A percentile compares a stretch with the other conserved stretches of the same genome.
Evolutionary conservation across 805 yeast species (phyloP).

Genomic region (Pichia kluyveri): DNA sequence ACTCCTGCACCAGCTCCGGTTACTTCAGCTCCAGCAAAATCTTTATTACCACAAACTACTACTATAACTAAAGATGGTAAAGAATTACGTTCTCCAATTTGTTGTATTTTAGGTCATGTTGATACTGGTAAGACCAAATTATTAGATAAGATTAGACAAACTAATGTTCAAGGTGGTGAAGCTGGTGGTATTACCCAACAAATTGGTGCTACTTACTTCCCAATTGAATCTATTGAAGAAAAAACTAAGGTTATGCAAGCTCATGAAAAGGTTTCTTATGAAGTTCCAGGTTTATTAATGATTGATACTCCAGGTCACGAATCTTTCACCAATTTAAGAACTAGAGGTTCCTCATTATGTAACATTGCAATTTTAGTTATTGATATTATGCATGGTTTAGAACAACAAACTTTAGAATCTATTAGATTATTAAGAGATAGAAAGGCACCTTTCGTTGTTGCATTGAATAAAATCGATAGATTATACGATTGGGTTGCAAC

Average conservation of each 20-base stretch:
- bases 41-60: slow-evolving; percentile 14
- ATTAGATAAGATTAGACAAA: slow-evolving; percentile 94
- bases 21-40: slow-evolving; percentile 14
- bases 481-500: slow-evolving; percentile 86
- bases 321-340: slow-evolving; percentile 92
- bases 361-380: slow-evolving; percentile 97
- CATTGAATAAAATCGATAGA: slow-evolving; percentile 95
- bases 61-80: slow-evolving; percentile 14
- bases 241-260: slow-evolving; percentile 88
- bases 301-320: slow-evolving; percentile 99
- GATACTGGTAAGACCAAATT: slow-evolving; percentile 99
- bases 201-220: slow-evolving; percentile 99
- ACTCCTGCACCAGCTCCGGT: slow-evolving; percentile 5
- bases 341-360: slow-evolving; percentile 98
- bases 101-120: slow-evolving; percentile 98
- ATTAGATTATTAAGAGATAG: slow-evolving; percentile 87
- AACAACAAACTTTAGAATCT: slow-evolving; percentile 95
- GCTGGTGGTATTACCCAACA: slow-evolving; percentile 99
- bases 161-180: slow-evolving; percentile 99
- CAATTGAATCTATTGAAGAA: slow-evolving; percentile 83
- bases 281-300: slow-evolving; percentile 93
- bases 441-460: slow-evolving; percentile 97
- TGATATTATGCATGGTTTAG: slow-evolving; percentile 98
- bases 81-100: slow-evolving; percentile 94
- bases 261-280: slow-evolving; percentile 76